A percentile compares a stretch with the other conserved stretches of the same genome.
Evolutionary conservation across 108 stramenopile genomes (phyloP).

Genomic region (Cyclotella cryptica): DNA sequence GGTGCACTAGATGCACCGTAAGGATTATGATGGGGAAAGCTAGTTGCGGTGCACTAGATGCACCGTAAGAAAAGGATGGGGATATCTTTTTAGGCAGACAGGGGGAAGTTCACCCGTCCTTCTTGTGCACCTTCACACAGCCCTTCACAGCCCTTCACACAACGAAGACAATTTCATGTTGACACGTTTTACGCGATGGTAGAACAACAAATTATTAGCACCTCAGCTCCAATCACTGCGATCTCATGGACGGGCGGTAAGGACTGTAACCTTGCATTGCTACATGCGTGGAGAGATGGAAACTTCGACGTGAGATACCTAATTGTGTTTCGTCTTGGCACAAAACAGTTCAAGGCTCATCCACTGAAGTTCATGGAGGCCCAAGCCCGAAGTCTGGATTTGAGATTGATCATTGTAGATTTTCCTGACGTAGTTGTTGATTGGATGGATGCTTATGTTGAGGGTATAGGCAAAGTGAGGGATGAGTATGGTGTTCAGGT

Average conservation of each 20-base stretch:
- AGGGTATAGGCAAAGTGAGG: slow-evolving; percentile 33
- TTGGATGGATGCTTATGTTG: slow-evolving; percentile 51
- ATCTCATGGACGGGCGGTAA: slow-evolving; percentile 65
- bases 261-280: slow-evolving; percentile 62
- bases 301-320: slow-evolving; percentile 39
- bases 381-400: slow-evolving; percentile 47
- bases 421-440: slow-evolving; percentile 18
- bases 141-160: too few species aligned
- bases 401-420: slow-evolving; percentile 32
- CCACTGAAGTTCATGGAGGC: slow-evolving; percentile 47
- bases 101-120: too few species aligned
- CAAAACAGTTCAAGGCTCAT: slow-evolving; percentile 48
- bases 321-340: slow-evolving; percentile 24
- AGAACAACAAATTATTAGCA: not conserved
- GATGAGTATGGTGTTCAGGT: slow-evolving; percentile 42
- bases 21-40: too few species aligned
- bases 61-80: too few species aligned
- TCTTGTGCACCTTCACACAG: too few species aligned
- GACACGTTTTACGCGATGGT: not conserved
- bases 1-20: too few species aligned
- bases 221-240: slow-evolving; percentile 23
- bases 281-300: slow-evolving; percentile 28
- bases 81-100: too few species aligned
- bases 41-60: too few species aligned
- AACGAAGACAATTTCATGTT: too few species aligned